These are phyloP conservation scores for Collybia nuda DNA, from an alignment of 768 basidiomycete species.

Conservation along the genomic window DNA sequence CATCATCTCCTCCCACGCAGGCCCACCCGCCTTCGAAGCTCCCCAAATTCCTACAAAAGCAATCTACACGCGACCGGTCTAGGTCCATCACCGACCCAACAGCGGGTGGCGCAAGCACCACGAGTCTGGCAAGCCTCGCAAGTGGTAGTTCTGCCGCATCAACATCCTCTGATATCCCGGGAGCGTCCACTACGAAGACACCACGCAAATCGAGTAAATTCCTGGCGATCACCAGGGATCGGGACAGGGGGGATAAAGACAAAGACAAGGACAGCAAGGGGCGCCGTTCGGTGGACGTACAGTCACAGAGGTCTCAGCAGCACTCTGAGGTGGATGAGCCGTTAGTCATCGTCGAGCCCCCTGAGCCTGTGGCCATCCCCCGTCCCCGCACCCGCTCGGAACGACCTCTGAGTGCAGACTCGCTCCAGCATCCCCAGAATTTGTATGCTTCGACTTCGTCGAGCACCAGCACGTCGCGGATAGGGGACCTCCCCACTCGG, in stretches of 20 bases:
- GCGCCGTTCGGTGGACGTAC: conserved; percentile 10
- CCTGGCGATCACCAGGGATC: conserved; percentile 21
- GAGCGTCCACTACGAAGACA: conserved; percentile 24
- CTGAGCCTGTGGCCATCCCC: conserved; percentile 43
- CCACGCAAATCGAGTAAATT: conserved; percentile 34
- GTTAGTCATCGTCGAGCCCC: conserved; percentile 61
- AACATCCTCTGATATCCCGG: conserved; percentile 25
- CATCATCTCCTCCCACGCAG: conserved; percentile 38
- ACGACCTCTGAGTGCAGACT: conserved; percentile 48
- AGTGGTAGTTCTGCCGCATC: conserved; percentile 25
- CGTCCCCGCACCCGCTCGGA: conserved; percentile 56
- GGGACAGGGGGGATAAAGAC: conserved; percentile 10
- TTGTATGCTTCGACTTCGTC: conserved; percentile 35
- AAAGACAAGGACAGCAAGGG: conserved; percentile 27
- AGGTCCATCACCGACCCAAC: conserved; percentile 43
- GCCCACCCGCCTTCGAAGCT: conserved; percentile 48
- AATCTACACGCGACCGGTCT: conserved; percentile 54
- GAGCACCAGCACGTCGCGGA: conserved; percentile 46
- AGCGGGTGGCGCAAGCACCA: conserved; percentile 28
- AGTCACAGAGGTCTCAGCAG: conserved; percentile 1
- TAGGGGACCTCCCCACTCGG: conserved; percentile 71
- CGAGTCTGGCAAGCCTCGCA: conserved; percentile 38
- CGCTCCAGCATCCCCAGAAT: conserved; percentile 24
- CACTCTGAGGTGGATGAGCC: conserved; percentile 41
- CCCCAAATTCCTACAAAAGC: conserved; percentile 68